Percentiles rank a stretch among this genome's conserved stretches.
Evolutionary conservation across 441 rosid species (phyloP).

Genomic region (Flueggea neowawraea): DNA sequence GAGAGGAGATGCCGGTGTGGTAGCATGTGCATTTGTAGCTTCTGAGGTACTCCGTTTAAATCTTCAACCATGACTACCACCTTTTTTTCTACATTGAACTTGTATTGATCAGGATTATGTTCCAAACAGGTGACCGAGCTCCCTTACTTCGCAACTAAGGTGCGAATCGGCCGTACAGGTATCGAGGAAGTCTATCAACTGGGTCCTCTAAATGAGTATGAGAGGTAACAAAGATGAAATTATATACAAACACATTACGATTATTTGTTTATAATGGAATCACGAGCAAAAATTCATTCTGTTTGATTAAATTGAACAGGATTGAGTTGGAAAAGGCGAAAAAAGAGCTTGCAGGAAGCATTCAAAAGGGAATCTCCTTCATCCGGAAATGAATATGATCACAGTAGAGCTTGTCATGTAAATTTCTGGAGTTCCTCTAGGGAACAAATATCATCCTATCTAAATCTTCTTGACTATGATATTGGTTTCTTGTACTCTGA

Average conservation of each 20-base stretch:
- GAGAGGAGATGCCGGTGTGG: conserved; percentile 68
- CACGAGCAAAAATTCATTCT: background rate
- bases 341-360: conserved; percentile 78
- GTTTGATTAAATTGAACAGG: conserved; percentile 23
- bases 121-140: conserved; percentile 74
- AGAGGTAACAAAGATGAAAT: conserved; percentile 47
- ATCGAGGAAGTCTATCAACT: conserved; percentile 73
- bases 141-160: conserved; percentile 84
- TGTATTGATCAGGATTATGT: background rate
- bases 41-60: conserved; percentile 49
- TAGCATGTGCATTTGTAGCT: conserved; percentile 73
- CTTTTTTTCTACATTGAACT: background rate
- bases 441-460: too few relatives aligned
- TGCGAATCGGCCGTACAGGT: conserved; percentile 69
- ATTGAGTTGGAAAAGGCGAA: conserved; percentile 79
- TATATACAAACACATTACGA: background rate
- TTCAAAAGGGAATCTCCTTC: conserved; percentile 71
- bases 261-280: background rate
- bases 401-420: too few relatives aligned
- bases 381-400: conserved; percentile 45
- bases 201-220: conserved; percentile 79
- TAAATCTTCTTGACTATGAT: too few relatives aligned
- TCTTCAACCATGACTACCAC: background rate
- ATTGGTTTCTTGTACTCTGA: too few relatives aligned
- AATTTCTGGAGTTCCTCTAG: too few relatives aligned